A percentile compares a stretch with the other conserved stretches of the same genome.
phyloP scores from a whole-genome alignment of 345 rosid genomes.

The Jatropha curcas region DNA sequence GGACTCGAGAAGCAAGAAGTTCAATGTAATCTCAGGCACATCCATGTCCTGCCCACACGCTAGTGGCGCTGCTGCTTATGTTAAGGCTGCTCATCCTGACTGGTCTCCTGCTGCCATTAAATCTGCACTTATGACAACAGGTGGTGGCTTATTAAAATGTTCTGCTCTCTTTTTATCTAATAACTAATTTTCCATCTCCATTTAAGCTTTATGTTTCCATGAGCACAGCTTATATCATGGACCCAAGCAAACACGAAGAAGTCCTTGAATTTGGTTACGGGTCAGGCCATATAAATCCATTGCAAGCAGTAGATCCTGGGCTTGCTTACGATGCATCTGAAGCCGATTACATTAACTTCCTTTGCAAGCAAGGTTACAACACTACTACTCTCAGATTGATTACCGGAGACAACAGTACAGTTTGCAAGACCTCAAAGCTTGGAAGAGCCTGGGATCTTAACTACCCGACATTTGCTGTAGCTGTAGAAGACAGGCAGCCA shows the following conservation, averaged over 20 bases:
- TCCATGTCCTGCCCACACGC: constrained; percentile 33
- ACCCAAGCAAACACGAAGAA: constrained; percentile 33
- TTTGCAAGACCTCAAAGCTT: constrained; percentile 20
- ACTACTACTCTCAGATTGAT: constrained; percentile 25
- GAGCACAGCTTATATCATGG: constrained; percentile 13
- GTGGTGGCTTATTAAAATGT: constrained; percentile 10
- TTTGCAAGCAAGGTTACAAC: constrained; percentile 49
- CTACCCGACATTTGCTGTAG: constrained; percentile 43
- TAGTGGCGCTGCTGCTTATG: constrained; percentile 23
- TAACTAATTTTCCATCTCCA: too few species aligned
- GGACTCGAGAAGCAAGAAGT: constrained; percentile 10
- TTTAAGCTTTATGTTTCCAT: too few species aligned
- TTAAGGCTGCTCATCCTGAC: constrained; percentile 25
- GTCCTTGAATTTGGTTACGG: constrained; percentile 45
- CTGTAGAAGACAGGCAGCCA: constrained; percentile 34
- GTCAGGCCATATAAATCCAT: constrained; percentile 44
- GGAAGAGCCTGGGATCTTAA: constrained; percentile 50
- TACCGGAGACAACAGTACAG: constrained; percentile 35
- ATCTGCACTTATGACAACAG: constrained; percentile 26
- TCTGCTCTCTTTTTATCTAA: constrained; percentile 38
- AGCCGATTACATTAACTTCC: constrained; percentile 39
- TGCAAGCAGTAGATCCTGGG: constrained; percentile 34
- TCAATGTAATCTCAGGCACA: constrained; percentile 19
- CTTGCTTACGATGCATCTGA: constrained; percentile 36
- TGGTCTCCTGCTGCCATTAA: constrained; percentile 27